Percentiles rank a stretch among this genome's conserved stretches.
Evolutionary conservation across 345 rosid species (phyloP).

Genomic region (Arabidopsis suecica): DNA sequence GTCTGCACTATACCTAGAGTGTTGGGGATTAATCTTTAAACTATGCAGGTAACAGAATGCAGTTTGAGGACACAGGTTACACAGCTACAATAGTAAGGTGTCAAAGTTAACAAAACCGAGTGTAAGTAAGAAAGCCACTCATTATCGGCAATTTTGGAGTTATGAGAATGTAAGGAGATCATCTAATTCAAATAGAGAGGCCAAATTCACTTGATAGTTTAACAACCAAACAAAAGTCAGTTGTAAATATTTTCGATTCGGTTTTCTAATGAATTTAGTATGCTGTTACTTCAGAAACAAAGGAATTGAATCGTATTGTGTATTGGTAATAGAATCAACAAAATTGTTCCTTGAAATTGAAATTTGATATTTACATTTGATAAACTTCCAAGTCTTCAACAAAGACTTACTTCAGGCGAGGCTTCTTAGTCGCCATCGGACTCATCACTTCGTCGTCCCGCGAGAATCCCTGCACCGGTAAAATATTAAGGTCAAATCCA

Average conservation of each 20-base stretch:
- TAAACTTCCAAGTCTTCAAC: neutral
- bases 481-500: conserved; percentile 65
- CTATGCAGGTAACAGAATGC: conserved; percentile 66
- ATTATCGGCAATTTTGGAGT: neutral
- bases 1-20: neutral
- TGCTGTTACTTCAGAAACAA: neutral
- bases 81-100: conserved; percentile 51
- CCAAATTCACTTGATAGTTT: conserved; percentile 12
- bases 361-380: conserved; percentile 13
- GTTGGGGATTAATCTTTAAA: neutral
- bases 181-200: neutral
- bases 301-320: neutral
- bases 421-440: conserved; percentile 53
- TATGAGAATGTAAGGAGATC: neutral
- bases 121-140: conserved; percentile 28
- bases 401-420: conserved; percentile 32
- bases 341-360: neutral
- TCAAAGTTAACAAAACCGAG: conserved; percentile 46
- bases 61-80: conserved; percentile 66
- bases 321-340: too few relatives aligned
- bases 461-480: conserved; percentile 51
- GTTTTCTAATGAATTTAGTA: neutral
- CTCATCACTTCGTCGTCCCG: conserved; percentile 58
- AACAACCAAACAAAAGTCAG: conserved; percentile 5
- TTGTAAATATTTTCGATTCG: neutral